Conservation (phyloP, 2,329 filamentous ascomycete species). For the Epichloe gansuensis region DNA sequence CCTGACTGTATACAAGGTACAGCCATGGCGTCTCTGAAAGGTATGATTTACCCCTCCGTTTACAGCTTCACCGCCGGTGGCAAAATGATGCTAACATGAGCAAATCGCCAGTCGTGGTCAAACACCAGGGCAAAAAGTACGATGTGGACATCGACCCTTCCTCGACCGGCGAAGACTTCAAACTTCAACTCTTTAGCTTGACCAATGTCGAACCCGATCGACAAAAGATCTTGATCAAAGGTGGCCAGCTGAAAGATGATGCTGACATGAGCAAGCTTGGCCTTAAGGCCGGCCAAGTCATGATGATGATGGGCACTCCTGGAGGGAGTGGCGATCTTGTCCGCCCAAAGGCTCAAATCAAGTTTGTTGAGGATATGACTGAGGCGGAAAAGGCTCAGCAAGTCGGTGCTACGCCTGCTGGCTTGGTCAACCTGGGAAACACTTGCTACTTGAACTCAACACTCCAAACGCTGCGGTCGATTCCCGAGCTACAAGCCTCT, state of each 20-base stretch:
- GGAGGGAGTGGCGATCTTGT: slow-evolving; percentile 48
- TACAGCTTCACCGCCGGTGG: background rate
- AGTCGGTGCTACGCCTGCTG: slow-evolving; percentile 74
- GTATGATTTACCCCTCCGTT: slow-evolving; percentile 23
- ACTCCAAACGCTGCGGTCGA: slow-evolving; percentile 75
- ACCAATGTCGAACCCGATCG: slow-evolving; percentile 93
- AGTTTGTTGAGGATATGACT: slow-evolving; percentile 95
- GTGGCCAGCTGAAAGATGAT: slow-evolving; percentile 90
- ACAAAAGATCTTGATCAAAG: slow-evolving; percentile 92
- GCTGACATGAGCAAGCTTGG: slow-evolving; percentile 71
- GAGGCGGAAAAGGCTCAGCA: slow-evolving; percentile 78
- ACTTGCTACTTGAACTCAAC: slow-evolving; percentile 98
- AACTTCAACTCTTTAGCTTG: slow-evolving; percentile 87
- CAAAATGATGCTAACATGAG: slow-evolving; percentile 9
- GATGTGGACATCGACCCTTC: slow-evolving; percentile 81
- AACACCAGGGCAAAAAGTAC: slow-evolving; percentile 91
- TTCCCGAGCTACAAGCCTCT: slow-evolving; percentile 80
- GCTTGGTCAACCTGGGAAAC: slow-evolving; percentile 85
- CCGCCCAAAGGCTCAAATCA: slow-evolving; percentile 67
- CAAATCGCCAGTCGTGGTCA: slow-evolving; percentile 54
- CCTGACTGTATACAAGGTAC: background rate
- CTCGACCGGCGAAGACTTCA: slow-evolving; percentile 83
- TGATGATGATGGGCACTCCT: slow-evolving; percentile 96
- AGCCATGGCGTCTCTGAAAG: slow-evolving; percentile 38
- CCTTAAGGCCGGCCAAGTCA: slow-evolving; percentile 71